Percentiles rank a stretch among this genome's conserved stretches.
Conservation (phyloP, 768 basidiomycete genomes). For the Xerocomellus intermedius region DNA sequence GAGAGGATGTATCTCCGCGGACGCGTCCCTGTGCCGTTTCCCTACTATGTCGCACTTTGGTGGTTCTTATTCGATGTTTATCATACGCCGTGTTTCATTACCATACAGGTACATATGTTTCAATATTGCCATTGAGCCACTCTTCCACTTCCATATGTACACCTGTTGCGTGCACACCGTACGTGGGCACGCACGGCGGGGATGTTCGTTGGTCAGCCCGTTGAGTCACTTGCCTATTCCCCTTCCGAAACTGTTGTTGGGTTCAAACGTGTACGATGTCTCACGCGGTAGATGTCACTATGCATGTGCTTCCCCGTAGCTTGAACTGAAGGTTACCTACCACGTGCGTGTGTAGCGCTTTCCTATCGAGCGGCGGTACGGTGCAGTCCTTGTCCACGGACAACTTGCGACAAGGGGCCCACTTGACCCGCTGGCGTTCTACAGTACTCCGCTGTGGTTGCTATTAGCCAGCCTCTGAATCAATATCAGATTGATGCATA, state of each 20-base stretch:
- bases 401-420: background rate
- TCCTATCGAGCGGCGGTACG: background rate
- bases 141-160: background rate
- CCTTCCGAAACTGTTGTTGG: background rate
- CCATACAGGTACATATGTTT: constrained; percentile 12
- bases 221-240: background rate
- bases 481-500: background rate
- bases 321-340: background rate
- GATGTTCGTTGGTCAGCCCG: background rate
- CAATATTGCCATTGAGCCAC: constrained; percentile 10
- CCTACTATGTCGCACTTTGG: background rate
- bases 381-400: background rate
- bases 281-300: background rate
- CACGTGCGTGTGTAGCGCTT: background rate
- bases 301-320: background rate
- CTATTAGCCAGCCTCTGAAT: background rate
- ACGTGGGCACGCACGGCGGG: constrained; percentile 2
- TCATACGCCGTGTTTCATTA: constrained; percentile 21
- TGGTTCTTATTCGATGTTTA: constrained; percentile 26
- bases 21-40: background rate
- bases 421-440: background rate
- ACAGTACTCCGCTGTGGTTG: too few species aligned
- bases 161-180: background rate
- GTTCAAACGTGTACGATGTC: too few species aligned
- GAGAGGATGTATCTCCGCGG: background rate